Percentiles rank a stretch among this genome's conserved stretches.
Evolutionary conservation across 257 asterid genomes (phyloP).

Genomic region (Lycium ferocissimum): DNA sequence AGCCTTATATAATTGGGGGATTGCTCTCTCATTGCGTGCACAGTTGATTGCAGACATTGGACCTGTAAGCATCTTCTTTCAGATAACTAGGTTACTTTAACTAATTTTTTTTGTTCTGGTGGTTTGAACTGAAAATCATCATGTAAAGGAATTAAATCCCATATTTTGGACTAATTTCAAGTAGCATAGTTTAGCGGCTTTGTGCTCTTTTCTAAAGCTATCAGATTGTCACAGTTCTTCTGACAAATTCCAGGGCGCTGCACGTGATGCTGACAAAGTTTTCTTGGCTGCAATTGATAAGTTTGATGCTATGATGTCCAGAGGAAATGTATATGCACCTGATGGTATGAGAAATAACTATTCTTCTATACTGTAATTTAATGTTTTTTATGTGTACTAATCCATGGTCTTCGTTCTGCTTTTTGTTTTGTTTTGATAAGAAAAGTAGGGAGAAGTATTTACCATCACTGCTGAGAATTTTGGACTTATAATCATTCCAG

Average conservation of each 20-base stretch:
- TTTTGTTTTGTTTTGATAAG: not conserved
- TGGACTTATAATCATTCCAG: not conserved
- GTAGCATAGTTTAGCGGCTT: not conserved
- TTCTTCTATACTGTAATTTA: conserved; percentile 15
- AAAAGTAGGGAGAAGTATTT: not conserved
- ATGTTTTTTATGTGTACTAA: conserved; percentile 28
- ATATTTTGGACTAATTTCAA: not conserved
- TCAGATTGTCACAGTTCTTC: conserved; percentile 5
- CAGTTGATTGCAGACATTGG: conserved; percentile 93
- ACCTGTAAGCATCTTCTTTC: conserved; percentile 64
- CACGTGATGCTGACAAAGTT: conserved; percentile 83
- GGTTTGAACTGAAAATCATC: conserved; percentile 13
- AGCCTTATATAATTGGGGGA: conserved; percentile 94
- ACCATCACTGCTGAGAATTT: not conserved
- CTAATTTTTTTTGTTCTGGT: not conserved
- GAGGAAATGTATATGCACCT: conserved; percentile 76
- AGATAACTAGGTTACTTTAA: not conserved
- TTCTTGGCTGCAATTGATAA: conserved; percentile 96
- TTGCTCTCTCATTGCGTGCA: conserved; percentile 84
- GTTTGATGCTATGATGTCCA: conserved; percentile 90
- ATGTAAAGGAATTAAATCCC: not conserved
- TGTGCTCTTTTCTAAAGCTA: not conserved
- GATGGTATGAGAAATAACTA: conserved; percentile 60
- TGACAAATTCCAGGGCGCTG: conserved; percentile 64
- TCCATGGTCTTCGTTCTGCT: not conserved